Conservation (phyloP, 1,284 basidiomycete genomes). For the Schizophyllum amplum region DNA sequence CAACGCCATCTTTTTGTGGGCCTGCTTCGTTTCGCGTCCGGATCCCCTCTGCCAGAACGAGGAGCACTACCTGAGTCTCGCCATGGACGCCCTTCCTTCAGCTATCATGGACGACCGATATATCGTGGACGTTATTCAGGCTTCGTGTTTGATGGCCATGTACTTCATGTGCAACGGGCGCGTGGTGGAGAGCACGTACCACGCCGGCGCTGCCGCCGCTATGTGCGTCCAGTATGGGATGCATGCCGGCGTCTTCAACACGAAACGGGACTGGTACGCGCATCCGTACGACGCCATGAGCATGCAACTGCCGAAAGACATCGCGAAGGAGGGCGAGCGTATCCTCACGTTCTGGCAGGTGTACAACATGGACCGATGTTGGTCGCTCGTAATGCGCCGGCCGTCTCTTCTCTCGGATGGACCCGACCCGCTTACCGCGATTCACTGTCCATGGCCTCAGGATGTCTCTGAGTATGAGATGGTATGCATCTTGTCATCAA, state of each 20-base stretch:
- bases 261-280: not conserved
- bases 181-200: conserved; percentile 63
- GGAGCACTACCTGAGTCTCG: conserved; percentile 52
- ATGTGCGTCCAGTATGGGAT: conserved; percentile 61
- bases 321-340: conserved; percentile 53
- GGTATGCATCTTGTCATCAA: conserved; percentile 26
- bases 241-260: conserved; percentile 25
- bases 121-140: conserved; percentile 56
- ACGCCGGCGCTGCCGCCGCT: conserved; percentile 59
- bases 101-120: conserved; percentile 27
- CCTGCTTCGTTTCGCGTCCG: conserved; percentile 67
- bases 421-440: conserved; percentile 34
- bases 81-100: conserved; percentile 51
- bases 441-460: conserved; percentile 62
- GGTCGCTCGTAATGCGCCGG: conserved; percentile 53
- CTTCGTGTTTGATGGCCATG: conserved; percentile 60
- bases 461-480: conserved; percentile 50
- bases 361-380: conserved; percentile 58
- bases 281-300: not conserved
- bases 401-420: conserved; percentile 47
- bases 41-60: conserved; percentile 61
- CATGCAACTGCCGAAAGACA: conserved; percentile 27
- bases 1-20: conserved; percentile 75
- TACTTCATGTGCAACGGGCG: conserved; percentile 71
- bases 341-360: conserved; percentile 67